phyloP scores from a whole-genome alignment of 495 filamentous ascomycete species.

The Talaromyces trachyspermus region DNA sequence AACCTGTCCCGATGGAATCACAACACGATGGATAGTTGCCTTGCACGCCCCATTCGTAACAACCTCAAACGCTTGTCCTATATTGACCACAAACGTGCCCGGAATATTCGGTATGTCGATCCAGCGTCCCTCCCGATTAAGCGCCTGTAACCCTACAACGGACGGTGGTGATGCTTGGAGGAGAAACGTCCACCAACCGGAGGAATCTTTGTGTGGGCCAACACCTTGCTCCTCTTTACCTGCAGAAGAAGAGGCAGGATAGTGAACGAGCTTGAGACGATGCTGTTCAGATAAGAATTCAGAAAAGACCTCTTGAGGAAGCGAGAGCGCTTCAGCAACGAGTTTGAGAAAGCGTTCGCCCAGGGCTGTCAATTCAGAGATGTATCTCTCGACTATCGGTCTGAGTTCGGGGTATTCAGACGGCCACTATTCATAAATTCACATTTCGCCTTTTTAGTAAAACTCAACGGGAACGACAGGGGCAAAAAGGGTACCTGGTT shows the following conservation, averaged over 20 bases:
- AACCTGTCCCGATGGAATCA: constrained; percentile 11
- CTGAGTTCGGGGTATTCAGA: constrained; percentile 14
- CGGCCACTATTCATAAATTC: constrained; percentile 20
- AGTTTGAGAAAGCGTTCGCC: constrained; percentile 42
- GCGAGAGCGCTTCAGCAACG: constrained; percentile 40
- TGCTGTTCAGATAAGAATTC: constrained; percentile 46
- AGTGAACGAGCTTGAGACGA: constrained; percentile 46
- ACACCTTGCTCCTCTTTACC: constrained; percentile 35
- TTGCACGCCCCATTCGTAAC: constrained; percentile 45
- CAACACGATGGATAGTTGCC: constrained; percentile 45
- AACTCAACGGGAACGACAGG: background rate
- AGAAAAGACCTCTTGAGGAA: constrained; percentile 37
- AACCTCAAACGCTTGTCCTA: constrained; percentile 52
- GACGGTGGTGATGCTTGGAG: constrained; percentile 40
- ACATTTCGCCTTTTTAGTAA: too few relatives aligned
- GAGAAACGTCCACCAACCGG: constrained; percentile 50
- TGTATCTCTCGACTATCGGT: constrained; percentile 32
- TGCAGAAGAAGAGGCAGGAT: constrained; percentile 24
- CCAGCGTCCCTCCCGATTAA: constrained; percentile 41
- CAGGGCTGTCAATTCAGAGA: constrained; percentile 36
- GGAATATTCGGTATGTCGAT: constrained; percentile 41
- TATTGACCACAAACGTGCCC: constrained; percentile 48
- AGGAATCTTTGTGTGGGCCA: constrained; percentile 50
- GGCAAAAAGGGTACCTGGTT: constrained; percentile 28
- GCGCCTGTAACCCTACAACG: constrained; percentile 40